Evolutionary conservation across 2,329 filamentous ascomycete species (phyloP), one percentile per base, ranked within the genome.

Genomic region (Ophiosphaerella korrae): DNA sequence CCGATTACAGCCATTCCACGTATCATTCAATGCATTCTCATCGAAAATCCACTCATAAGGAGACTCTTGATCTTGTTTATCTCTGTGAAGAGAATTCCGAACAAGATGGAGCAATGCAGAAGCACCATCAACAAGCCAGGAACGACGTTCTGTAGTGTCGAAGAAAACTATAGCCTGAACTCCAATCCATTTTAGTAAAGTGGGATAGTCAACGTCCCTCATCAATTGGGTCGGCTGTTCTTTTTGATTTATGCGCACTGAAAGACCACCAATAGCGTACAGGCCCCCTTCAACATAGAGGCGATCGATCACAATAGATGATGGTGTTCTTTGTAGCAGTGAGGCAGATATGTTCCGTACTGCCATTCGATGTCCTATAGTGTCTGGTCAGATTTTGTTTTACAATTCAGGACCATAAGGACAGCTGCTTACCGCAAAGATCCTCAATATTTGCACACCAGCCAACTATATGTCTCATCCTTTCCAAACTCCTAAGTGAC

Each of bases 71-170:
- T 48, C 47, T 5, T n/a, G 5, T 35, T 14, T 26, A 29, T 50
- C 47, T 5, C 26, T 14, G n/a, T 45, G 34, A 18, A 50, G 40
- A 4, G 47, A 48, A 7, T 38, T 16, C 3, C 47, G 39, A 0
- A 45, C 53, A 5, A 77, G 64, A 47, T 77, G 73, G 6, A 77
- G 63, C 16, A 77, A 45, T 5, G 70, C 72, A 48, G 63, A 70
- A 7, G 63, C 58, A n/a, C 73, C 75, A 46, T 75, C 69, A 0
- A 73, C 53, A 2, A 76, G 48, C 72, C 72, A 76, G 1, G 64
- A 72, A 34, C 68, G 60, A 34, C 58, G 63, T 13, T 60, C 60
- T 14, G 32, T 51, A 11, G 47, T 59, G 39, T 67, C 68, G 50
- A 53, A 67, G 5, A 63, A 46, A 2, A 60, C 53, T 1, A 66